Conservation (phyloP, 495 filamentous ascomycete genomes). For the Podospora appendiculata region DNA sequence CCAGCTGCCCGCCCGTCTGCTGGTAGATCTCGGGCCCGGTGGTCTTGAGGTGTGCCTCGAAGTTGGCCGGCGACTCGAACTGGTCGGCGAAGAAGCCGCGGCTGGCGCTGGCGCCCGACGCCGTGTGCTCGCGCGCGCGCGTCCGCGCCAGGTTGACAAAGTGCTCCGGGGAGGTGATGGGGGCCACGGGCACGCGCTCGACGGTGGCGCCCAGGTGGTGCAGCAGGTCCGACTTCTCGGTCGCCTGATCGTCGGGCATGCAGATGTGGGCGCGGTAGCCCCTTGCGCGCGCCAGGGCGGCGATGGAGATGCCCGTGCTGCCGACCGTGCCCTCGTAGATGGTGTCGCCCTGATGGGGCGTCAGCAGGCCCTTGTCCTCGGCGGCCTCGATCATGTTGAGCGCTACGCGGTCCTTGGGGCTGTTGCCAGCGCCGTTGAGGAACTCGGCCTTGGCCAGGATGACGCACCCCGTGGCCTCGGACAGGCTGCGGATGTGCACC, state of each 20-base stretch:
- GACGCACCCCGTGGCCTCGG: conserved; percentile 82
- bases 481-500: conserved; percentile 78
- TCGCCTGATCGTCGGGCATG: conserved; percentile 89
- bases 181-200: conserved; percentile 80
- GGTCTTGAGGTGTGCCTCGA: conserved; percentile 67
- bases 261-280: conserved; percentile 93
- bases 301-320: conserved; percentile 88
- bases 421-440: conserved; percentile 90
- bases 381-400: conserved; percentile 81
- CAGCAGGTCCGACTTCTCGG: conserved; percentile 83
- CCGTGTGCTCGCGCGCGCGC: conserved; percentile 63
- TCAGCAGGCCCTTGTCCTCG: conserved; percentile 68
- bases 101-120: conserved; percentile 24
- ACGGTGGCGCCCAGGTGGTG: conserved; percentile 85
- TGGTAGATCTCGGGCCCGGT: conserved; percentile 85
- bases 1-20: conserved; percentile 68
- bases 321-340: conserved; percentile 98
- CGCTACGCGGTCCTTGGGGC: conserved; percentile 92
- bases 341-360: conserved; percentile 75
- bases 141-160: conserved; percentile 91
- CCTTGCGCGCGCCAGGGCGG: conserved; percentile 75
- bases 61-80: conserved; percentile 88
- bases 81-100: conserved; percentile 91
- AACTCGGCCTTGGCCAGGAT: conserved; percentile 97
- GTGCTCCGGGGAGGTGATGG: conserved; percentile 82